phyloP scores from a whole-genome alignment of 2,329 filamentous ascomycete genomes.

The Microdochium nivale region DNA sequence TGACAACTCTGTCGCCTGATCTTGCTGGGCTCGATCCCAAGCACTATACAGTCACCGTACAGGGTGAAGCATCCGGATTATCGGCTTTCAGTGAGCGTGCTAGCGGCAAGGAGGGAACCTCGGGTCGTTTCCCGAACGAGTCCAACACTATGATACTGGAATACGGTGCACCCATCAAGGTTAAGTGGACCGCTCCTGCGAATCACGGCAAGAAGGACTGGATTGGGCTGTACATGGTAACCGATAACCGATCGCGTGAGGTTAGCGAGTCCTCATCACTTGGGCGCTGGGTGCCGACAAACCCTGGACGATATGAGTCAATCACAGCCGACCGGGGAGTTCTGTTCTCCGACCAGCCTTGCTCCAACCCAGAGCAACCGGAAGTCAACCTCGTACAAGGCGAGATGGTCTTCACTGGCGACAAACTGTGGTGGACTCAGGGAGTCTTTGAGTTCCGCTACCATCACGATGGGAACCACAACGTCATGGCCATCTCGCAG shows the following conservation, averaged over 20 bases:
- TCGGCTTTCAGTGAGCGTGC: conserved; percentile 48
- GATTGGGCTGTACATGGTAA: conserved; percentile 94
- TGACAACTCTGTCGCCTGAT: conserved; percentile 72
- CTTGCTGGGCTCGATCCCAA: conserved; percentile 71
- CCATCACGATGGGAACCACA: conserved; percentile 87
- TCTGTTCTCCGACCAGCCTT: conserved; percentile 55
- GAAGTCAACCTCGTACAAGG: conserved; percentile 59
- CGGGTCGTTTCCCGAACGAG: conserved; percentile 58
- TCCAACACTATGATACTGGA: conserved; percentile 73
- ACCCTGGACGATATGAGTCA: conserved; percentile 66
- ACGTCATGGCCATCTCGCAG: conserved; percentile 86
- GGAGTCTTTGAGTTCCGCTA: conserved; percentile 96
- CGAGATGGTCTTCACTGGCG: conserved; percentile 79
- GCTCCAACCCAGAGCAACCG: conserved; percentile 41
- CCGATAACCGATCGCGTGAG: conserved; percentile 82
- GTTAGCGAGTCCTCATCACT: conserved; percentile 76
- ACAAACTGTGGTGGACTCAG: conserved; percentile 96
- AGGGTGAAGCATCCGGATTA: conserved; percentile 50
- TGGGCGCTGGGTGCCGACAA: conserved; percentile 83
- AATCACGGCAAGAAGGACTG: conserved; percentile 89
- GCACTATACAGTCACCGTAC: conserved; percentile 69
- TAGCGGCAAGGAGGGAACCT: conserved; percentile 65
- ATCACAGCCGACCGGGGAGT: conserved; percentile 70
- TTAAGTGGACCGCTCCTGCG: conserved; percentile 82
- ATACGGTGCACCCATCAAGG: conserved; percentile 82